A percentile compares a stretch with the other conserved stretches of the same genome.
phyloP scores from a whole-genome alignment of 2,329 filamentous ascomycete species.

The Colletotrichum gigasporum region DNA sequence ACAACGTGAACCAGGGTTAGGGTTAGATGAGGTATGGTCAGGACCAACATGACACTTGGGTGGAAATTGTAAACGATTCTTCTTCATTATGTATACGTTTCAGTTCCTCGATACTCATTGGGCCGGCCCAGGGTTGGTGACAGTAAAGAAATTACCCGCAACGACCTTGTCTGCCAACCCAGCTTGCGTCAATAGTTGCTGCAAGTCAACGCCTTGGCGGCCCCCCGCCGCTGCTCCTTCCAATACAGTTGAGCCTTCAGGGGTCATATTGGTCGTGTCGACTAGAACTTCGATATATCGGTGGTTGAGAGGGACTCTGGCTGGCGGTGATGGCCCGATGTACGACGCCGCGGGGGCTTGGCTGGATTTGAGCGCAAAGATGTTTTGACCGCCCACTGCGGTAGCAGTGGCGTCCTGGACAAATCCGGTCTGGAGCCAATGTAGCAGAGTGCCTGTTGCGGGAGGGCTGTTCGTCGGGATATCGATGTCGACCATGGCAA shows the following conservation, averaged over 20 bases:
- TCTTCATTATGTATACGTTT: no score
- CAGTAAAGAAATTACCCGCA: slow-evolving; percentile 49
- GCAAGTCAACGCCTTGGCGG: slow-evolving; percentile 42
- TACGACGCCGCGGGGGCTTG: slow-evolving; percentile 36
- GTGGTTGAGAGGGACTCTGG: slow-evolving; percentile 46
- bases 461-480: slow-evolving; percentile 44
- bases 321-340: slow-evolving; percentile 47
- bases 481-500: slow-evolving; percentile 55
- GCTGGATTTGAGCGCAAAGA: slow-evolving; percentile 6
- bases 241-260: slow-evolving; percentile 36
- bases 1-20: no score
- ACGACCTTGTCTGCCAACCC: slow-evolving; percentile 43
- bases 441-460: slow-evolving; percentile 54
- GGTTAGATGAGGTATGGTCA: no score
- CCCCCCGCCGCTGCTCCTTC: slow-evolving; percentile 39
- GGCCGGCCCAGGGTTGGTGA: slow-evolving; percentile 45
- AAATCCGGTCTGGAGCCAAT: slow-evolving; percentile 55
- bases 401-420: not conserved
- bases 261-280: slow-evolving; percentile 42
- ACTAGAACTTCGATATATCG: slow-evolving; percentile 48
- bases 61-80: no score
- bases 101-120: no score
- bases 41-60: no score
- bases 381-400: slow-evolving; percentile 2
- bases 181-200: slow-evolving; percentile 40